Evolutionary conservation across 768 basidiomycete species (phyloP).

Genomic region (Agaricus subrufescens): DNA sequence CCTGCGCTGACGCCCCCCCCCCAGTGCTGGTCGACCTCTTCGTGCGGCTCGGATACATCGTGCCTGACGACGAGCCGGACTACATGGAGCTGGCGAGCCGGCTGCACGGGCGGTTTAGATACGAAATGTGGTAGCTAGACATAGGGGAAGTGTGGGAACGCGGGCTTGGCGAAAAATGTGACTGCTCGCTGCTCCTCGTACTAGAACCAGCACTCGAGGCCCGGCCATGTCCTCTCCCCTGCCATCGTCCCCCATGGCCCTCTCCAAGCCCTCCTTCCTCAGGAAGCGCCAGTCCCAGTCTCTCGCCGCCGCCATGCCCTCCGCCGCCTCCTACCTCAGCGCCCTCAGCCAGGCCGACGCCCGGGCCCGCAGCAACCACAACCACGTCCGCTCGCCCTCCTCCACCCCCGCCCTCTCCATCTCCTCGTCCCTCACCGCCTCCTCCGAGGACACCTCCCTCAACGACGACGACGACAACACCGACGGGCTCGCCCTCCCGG

Average conservation of each 20-base stretch:
- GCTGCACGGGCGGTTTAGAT: conserved; percentile 69
- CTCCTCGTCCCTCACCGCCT: conserved; percentile 66
- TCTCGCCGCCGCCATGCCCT: conserved; percentile 25
- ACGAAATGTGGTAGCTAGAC: conserved; percentile 43
- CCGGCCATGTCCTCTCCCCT: conserved; percentile 13
- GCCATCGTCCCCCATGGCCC: conserved; percentile 59
- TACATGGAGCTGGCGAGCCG: conserved; percentile 73
- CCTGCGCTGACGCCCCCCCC: background rate
- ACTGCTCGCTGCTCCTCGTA: background rate
- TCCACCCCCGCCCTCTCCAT: conserved; percentile 71
- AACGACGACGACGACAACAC: conserved; percentile 49
- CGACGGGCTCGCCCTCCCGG: conserved; percentile 57
- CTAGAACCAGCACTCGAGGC: background rate
- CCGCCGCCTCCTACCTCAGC: conserved; percentile 39
- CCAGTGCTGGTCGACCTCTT: conserved; percentile 86
- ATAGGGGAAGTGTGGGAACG: conserved; percentile 6
- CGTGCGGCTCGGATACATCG: conserved; percentile 80
- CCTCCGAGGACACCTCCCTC: conserved; percentile 64
- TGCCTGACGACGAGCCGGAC: conserved; percentile 82
- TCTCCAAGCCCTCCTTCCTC: conserved; percentile 57
- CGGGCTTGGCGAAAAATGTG: background rate
- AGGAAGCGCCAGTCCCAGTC: conserved; percentile 42
- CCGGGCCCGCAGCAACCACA: conserved; percentile 42
- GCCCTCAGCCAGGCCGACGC: conserved; percentile 55
- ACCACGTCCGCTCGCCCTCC: conserved; percentile 35